Evolutionary conservation across 1,139 yeast species (phyloP).

Genomic region (Candida sojae): DNA sequence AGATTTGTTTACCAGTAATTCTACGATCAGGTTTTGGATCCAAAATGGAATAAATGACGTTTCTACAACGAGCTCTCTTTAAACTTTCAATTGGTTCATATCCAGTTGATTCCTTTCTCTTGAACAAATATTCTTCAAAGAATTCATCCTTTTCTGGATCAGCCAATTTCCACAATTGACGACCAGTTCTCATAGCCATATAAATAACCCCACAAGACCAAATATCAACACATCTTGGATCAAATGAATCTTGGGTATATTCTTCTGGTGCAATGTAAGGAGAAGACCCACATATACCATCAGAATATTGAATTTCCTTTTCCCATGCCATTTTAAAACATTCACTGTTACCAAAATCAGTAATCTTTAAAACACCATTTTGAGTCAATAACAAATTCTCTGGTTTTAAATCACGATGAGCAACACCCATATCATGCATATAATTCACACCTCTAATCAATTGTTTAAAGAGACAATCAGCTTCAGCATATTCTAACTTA

Average conservation of each 20-base stretch:
- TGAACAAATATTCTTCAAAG: conserved; percentile 68
- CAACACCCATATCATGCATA: conserved; percentile 97
- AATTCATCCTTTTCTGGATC: conserved; percentile 75
- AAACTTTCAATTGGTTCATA: conserved; percentile 87
- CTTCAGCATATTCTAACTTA: conserved; percentile 80
- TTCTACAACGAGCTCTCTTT: conserved; percentile 83
- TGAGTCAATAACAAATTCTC: conserved; percentile 84
- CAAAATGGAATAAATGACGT: conserved; percentile 86
- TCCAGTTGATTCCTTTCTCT: conserved; percentile 79
- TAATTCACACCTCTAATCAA: conserved; percentile 86
- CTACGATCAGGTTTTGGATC: conserved; percentile 90
- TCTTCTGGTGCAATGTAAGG: conserved; percentile 98
- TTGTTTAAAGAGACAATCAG: conserved; percentile 95
- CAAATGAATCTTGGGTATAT: conserved; percentile 71
- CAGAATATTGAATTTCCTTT: conserved; percentile 74
- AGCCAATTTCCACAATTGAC: conserved; percentile 91
- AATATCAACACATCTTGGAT: conserved; percentile 88
- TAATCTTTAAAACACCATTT: conserved; percentile 79
- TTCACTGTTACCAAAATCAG: conserved; percentile 95
- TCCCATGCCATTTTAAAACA: conserved; percentile 99
- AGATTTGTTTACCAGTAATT: conserved; percentile 82
- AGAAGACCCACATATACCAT: conserved; percentile 84
- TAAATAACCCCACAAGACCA: conserved; percentile 98
- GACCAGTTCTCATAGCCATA: conserved; percentile 98
- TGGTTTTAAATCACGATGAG: conserved; percentile 94